Percentiles rank a stretch among this genome's conserved stretches.
Evolutionary conservation across 371 early-diverging fungal species (phyloP).

Genomic region (Lichtheimia ornata): DNA sequence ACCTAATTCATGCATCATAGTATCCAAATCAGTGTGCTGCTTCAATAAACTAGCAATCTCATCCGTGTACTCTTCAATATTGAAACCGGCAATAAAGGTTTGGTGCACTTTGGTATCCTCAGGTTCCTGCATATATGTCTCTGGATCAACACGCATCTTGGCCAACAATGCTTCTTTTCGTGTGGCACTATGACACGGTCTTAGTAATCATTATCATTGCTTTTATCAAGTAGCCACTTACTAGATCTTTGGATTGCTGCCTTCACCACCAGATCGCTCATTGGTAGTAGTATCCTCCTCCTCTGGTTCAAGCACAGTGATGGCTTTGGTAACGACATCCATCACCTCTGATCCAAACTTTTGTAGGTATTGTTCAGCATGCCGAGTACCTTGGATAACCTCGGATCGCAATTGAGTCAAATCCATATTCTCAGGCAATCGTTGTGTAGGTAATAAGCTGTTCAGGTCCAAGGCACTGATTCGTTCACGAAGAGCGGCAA

Average conservation of each 20-base stretch:
- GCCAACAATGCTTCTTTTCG: constrained; percentile 46
- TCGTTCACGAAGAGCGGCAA: constrained; percentile 6
- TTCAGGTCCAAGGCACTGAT: constrained; percentile 8
- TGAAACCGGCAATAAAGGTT: constrained; percentile 28
- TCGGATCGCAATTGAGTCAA: constrained; percentile 37
- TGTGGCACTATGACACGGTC: constrained; percentile 27
- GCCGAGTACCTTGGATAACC: constrained; percentile 38
- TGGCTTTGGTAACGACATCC: constrained; percentile 33
- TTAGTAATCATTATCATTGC: constrained; percentile 20
- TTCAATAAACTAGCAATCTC: constrained; percentile 42
- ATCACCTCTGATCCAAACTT: constrained; percentile 46
- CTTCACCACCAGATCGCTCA: neutral
- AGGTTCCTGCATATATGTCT: constrained; percentile 25
- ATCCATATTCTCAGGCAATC: constrained; percentile 48
- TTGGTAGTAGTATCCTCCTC: constrained; percentile 9
- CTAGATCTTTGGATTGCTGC: constrained; percentile 8
- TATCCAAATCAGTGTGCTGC: constrained; percentile 32
- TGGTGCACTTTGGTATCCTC: constrained; percentile 18
- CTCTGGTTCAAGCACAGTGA: constrained; percentile 44
- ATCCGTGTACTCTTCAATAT: constrained; percentile 44
- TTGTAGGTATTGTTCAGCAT: constrained; percentile 50
- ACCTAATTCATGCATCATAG: constrained; percentile 45
- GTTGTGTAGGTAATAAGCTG: constrained; percentile 11
- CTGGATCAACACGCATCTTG: constrained; percentile 36
- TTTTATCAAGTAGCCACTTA: neutral